Base-by-base conservation (phyloP, 164 flowering plant species). In the Liriodendron chinense region DNA sequence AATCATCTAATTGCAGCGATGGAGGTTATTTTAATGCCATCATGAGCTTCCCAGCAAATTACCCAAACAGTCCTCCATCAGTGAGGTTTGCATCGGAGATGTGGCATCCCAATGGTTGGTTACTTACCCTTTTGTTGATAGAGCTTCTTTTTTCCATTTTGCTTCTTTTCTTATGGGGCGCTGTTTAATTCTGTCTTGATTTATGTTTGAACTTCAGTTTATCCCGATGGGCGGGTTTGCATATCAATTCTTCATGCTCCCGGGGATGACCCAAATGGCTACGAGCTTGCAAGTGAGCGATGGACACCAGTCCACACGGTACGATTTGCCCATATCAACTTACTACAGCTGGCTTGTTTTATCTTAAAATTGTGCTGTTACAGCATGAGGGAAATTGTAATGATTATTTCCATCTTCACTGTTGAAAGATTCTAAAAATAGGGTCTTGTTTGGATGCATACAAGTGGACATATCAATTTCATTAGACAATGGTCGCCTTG, bases 221-320 rank as follows among this genome's bases (percentile, higher is more conserved):
- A 94, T 83, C 80, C 87, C 9, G 98, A 94, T 85, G 98, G 98
- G 28, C 85, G 87, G 71, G 98, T 94, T 59, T 93, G 97, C 84
- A 93, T 94, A 63, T 94, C 98, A 48, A 94, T 94, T 80, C 97
- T 94, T 75, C 98, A 94, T 83, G 94, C 98, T 18, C 98, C 98
- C 72, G 98, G 98, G n/a, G 98, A 95, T 26, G 98, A 95, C 68
- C 98, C 98, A 48, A 93, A 90, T 87, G 98, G 98, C 62, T 94
- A 94, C 72, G 98, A 94, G 84, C 95, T 94, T 80, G 96, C 98
- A 48, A 93, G 97, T 83, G 98, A 94, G 81, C 96, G 98, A 10
- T 94, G 98, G 98, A 86, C 84, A 12, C 98, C 98, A 43, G 90
- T 94, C 43, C 98, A 94, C 78, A 94, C 98, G 69, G 98, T 94